Percentiles rank a stretch among this genome's conserved stretches.
These are phyloP conservation scores for Thielaviopsis musarum DNA, from an alignment of 2,329 filamentous ascomycete species.

Conservation along the genomic window DNA sequence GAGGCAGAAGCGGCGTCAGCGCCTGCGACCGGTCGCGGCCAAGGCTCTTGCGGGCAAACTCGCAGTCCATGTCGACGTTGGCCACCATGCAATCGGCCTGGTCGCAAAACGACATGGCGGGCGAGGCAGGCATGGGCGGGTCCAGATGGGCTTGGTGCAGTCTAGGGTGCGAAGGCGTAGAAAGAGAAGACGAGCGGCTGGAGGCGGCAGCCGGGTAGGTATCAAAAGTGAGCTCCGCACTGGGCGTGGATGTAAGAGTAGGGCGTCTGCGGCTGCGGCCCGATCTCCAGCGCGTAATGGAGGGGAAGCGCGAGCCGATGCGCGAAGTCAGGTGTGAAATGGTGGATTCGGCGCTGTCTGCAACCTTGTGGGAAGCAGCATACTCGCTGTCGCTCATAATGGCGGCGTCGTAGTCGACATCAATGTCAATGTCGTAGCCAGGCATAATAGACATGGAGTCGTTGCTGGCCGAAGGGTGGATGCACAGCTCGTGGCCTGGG, in stretches of 20 bases:
- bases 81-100: constrained; percentile 32
- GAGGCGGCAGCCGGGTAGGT: constrained; percentile 44
- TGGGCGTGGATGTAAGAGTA: constrained; percentile 37
- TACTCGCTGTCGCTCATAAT: constrained; percentile 47
- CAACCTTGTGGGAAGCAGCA: constrained; percentile 3
- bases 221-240: constrained; percentile 72
- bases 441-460: constrained; percentile 15
- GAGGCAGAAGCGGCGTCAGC: constrained; percentile 72
- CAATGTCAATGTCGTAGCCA: constrained; percentile 26
- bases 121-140: constrained; percentile 40
- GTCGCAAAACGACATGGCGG: constrained; percentile 46
- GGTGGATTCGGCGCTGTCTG: constrained; percentile 31
- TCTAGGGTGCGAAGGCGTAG: constrained; percentile 35
- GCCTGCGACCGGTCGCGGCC: constrained; percentile 43
- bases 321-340: constrained; percentile 47
- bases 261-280: constrained; percentile 20
- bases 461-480: not conserved
- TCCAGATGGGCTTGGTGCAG: constrained; percentile 29
- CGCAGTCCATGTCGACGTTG: constrained; percentile 23
- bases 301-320: constrained; percentile 44
- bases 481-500: constrained; percentile 5
- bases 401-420: constrained; percentile 48
- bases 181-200: constrained; percentile 64
- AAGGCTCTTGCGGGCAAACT: constrained; percentile 17
- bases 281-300: constrained; percentile 33